Evolutionary conservation across 108 stramenopile genomes (phyloP), one percentile per base, ranked within the genome.

Genomic region (Skeletonema potamos): DNA sequence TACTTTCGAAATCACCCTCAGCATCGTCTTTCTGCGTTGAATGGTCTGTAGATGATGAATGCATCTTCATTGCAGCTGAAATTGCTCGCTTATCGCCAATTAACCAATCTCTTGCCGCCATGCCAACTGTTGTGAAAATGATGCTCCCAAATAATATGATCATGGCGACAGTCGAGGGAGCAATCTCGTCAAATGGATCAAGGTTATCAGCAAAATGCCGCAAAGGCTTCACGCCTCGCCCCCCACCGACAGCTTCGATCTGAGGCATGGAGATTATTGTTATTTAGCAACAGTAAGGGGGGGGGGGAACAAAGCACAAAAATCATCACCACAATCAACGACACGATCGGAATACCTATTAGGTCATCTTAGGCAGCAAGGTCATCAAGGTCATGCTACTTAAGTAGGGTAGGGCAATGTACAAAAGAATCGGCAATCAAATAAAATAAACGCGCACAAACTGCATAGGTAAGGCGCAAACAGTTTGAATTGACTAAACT

Each of bases 61-160:
- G 33, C 66, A 30, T 32, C 5, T 30, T 8, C 41, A 70, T 65
- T 44, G 76, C 70, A 55, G 62, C 65, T 18, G 51, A 27, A 62
- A 81, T 70, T 27, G 69, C 75, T 62, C 74, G 28, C 15, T 54
- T 71, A 57, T 84, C 83, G n/a, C 73, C 83, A 2, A 59, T 43
- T 4, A 84, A 65, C 37, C 62, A 72, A 32, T 70, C 55, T 30
- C 64, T 51, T 10, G 79, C 17, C 39, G 66, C 64, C 75, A 84
- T 76, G 9, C 73, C 63, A 28, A 65, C 51, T 12, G 79, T 72
- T 20, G 73, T 75, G 55, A 84, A 84, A 17, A 54, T 81, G 2
- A 79, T 27, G 57, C 69, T 65, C 8, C 83, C 83, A 57, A 84
- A 84, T 10, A 79, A 64, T 27, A 84, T 32, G 15, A 81, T 54